Conservation (phyloP, 148 eudicot species). For the Rhododendron molle region DNA sequence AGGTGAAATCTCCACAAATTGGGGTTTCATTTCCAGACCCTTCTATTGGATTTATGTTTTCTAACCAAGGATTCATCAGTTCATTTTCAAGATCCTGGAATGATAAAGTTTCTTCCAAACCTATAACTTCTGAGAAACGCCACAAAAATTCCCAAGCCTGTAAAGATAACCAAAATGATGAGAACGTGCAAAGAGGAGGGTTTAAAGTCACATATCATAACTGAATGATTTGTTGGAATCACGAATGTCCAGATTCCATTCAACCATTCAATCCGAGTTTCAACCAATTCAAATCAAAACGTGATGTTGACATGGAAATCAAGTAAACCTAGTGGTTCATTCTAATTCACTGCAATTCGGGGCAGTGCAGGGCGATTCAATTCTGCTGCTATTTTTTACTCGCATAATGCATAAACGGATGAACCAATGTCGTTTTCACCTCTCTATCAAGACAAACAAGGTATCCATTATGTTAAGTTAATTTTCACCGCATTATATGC, state of each 20-base stretch:
- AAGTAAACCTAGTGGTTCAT: neutral
- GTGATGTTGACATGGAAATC: neutral
- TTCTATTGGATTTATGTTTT: constrained; percentile 12
- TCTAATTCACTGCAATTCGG: neutral
- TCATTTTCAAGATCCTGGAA: constrained; percentile 41
- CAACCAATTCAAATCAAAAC: neutral
- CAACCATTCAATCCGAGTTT: neutral
- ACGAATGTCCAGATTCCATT: neutral
- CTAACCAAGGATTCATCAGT: constrained; percentile 47
- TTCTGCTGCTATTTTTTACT: neutral
- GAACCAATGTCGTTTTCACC: neutral
- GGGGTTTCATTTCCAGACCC: constrained; percentile 5
- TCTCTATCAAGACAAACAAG: neutral
- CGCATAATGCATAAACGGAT: neutral
- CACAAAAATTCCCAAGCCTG: constrained; percentile 49
- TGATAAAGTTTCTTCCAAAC: constrained; percentile 30
- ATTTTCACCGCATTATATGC: neutral
- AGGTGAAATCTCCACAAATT: constrained; percentile 13
- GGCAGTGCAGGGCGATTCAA: neutral
- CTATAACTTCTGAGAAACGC: constrained; percentile 45
- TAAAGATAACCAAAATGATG: constrained; percentile 10
- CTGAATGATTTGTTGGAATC: neutral
- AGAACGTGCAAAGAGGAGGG: neutral
- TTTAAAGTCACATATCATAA: neutral
- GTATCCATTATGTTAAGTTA: neutral